Evolutionary conservation across 371 early-diverging fungal species (phyloP), one percentile per base, ranked within the genome.

Genomic region (Chytridium lagenaria): DNA sequence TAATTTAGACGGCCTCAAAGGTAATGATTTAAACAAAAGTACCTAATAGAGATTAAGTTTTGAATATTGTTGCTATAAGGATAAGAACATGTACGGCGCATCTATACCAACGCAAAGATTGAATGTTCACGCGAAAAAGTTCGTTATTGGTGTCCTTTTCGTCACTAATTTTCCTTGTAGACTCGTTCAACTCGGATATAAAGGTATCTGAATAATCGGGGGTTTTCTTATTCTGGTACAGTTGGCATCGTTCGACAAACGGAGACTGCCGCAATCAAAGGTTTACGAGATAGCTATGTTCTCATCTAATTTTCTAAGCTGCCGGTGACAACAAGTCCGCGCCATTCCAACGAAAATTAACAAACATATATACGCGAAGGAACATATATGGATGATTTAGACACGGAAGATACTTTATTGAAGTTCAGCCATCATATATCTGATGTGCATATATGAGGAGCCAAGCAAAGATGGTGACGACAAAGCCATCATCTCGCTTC

Each of bases 161-260:
- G 26, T 50, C 19, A 34, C 26, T 26, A n/a, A 33, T 7, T 30
- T 50, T 61, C 49, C 30, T 30, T 49, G 40, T 55, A 90, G 92
- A 49, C 81, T 95, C 51, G 94, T 94, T 1, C 85, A 87, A 37
- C 89, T 90, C 1, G 95, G 95, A 2, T 86, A 92, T 82, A 92
- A 92, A 77, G 76, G 72, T 76, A 36, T 10, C 28, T 36, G n/a
- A n/a, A n/a, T n/a, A n/a, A n/a, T n/a, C n/a, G n/a, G n/a, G n/a
- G n/a, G n/a, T n/a, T n/a, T n/a, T n/a, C n/a, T n/a, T n/a, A n/a
- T n/a, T n/a, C n/a, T n/a, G 30, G 12, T 73, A 15, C 26, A 74
- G 94, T 94, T 16, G 95, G 94, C 1, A 84, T 95, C 5, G 91
- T 95, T 23, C 82, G 90, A n/a, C 95, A 95, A 76, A 86, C 85